Percentiles rank a stretch among this genome's conserved stretches.
phyloP scores from a whole-genome alignment of 352 stramenopile genomes.

The Globisporangium cylindrosporum region DNA sequence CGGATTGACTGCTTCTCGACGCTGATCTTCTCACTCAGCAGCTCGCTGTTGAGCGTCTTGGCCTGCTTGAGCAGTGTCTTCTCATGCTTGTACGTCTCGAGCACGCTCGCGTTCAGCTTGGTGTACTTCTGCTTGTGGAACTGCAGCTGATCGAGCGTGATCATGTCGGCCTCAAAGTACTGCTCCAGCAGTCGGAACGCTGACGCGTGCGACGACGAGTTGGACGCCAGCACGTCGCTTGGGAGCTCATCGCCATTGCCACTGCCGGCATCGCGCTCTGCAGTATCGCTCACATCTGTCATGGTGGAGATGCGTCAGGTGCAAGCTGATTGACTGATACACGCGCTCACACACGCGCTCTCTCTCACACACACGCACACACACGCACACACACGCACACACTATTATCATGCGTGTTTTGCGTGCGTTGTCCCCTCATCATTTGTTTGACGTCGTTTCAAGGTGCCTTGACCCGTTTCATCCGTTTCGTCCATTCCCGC shows the following conservation, averaged over 20 bases:
- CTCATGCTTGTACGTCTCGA: conserved; percentile 81
- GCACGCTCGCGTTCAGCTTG: conserved; percentile 61
- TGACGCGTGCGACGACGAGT: conserved; percentile 56
- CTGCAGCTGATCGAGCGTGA: conserved; percentile 73
- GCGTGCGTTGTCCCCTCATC: background rate
- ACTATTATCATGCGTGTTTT: background rate
- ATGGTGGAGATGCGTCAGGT: background rate
- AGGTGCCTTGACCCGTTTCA: background rate
- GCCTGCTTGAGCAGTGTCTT: conserved; percentile 77
- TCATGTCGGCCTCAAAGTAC: conserved; percentile 83
- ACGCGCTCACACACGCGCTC: too few relatives aligned
- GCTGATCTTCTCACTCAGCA: conserved; percentile 84
- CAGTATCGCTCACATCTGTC: background rate
- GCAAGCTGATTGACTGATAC: background rate
- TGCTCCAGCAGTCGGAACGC: conserved; percentile 79
- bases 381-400: background rate
- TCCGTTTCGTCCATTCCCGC: background rate
- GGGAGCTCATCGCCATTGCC: conserved; percentile 16
- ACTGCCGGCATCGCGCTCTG: background rate
- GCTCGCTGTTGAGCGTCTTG: conserved; percentile 81
- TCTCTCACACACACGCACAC: too few relatives aligned
- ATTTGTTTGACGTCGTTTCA: background rate
- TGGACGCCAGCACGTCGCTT: conserved; percentile 28
- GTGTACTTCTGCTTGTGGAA: conserved; percentile 83
- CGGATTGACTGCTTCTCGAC: conserved; percentile 86